phyloP scores from a whole-genome alignment of 2,329 filamentous ascomycete species.

The Colletotrichum euphorbiae region DNA sequence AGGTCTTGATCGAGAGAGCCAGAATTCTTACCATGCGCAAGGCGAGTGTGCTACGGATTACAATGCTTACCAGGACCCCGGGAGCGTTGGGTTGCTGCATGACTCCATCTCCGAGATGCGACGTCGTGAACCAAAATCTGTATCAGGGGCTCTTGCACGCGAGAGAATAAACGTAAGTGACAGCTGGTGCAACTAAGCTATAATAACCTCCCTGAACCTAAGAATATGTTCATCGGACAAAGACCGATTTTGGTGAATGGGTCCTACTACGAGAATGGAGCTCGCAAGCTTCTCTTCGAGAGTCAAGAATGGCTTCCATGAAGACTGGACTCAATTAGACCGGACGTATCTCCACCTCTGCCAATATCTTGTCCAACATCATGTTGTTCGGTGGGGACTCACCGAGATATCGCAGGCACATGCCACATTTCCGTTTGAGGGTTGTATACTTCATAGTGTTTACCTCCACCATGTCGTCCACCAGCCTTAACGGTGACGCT shows the following conservation, averaged over 20 bases:
- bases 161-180: neutral
- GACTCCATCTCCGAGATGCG: constrained; percentile 22
- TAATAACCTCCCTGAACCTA: neutral
- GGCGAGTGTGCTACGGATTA: constrained; percentile 1
- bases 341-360: neutral
- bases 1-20: neutral
- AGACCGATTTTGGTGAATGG: neutral
- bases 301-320: neutral
- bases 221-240: constrained; percentile 20
- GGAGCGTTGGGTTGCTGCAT: constrained; percentile 7
- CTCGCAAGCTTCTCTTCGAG: too few species aligned
- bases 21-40: neutral
- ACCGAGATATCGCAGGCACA: neutral
- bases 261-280: neutral
- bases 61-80: constrained; percentile 7
- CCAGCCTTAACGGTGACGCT: too few species aligned
- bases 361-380: neutral
- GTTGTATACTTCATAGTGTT: too few species aligned
- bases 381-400: neutral
- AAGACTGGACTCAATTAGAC: too few species aligned
- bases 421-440: neutral
- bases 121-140: constrained; percentile 12
- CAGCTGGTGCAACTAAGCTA: neutral
- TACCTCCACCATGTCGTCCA: neutral
- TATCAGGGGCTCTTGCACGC: neutral